Evolutionary conservation across 352 stramenopile genomes (phyloP).

Genomic region (Saprolegnia parasitica): DNA sequence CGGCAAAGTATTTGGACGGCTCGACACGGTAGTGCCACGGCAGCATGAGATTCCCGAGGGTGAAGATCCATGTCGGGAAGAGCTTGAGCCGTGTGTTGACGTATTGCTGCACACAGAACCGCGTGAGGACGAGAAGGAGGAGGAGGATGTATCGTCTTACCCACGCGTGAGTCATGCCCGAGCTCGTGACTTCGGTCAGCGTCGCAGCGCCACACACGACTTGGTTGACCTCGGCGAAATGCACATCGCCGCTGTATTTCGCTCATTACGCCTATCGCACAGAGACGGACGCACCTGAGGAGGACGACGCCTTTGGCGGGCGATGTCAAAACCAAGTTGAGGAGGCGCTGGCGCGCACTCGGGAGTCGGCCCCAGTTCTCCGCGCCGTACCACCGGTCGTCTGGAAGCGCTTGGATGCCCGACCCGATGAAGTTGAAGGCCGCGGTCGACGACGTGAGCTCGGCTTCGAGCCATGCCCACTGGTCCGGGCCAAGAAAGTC

Average conservation of each 20-base stretch:
- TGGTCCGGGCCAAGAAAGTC: conserved; percentile 72
- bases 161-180: conserved; percentile 93
- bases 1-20: conserved; percentile 70
- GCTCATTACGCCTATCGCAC: background rate
- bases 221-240: conserved; percentile 90
- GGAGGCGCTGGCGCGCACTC: conserved; percentile 66
- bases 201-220: conserved; percentile 81
- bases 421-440: conserved; percentile 92
- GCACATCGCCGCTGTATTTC: conserved; percentile 79
- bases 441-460: conserved; percentile 71
- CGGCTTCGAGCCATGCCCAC: conserved; percentile 81
- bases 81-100: conserved; percentile 49
- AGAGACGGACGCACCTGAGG: conserved; percentile 38
- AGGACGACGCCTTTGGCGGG: conserved; percentile 84
- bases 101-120: conserved; percentile 26
- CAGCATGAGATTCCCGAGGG: conserved; percentile 62
- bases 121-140: too few relatives aligned
- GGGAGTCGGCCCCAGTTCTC: conserved; percentile 90
- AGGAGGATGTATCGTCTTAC: conserved; percentile 46
- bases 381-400: conserved; percentile 69
- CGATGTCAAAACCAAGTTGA: conserved; percentile 78
- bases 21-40: conserved; percentile 72
- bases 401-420: conserved; percentile 84
- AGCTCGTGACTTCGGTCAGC: conserved; percentile 84
- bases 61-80: conserved; percentile 59